phyloP scores from a whole-genome alignment of 345 rosid genomes.

The Triadica sebifera region DNA sequence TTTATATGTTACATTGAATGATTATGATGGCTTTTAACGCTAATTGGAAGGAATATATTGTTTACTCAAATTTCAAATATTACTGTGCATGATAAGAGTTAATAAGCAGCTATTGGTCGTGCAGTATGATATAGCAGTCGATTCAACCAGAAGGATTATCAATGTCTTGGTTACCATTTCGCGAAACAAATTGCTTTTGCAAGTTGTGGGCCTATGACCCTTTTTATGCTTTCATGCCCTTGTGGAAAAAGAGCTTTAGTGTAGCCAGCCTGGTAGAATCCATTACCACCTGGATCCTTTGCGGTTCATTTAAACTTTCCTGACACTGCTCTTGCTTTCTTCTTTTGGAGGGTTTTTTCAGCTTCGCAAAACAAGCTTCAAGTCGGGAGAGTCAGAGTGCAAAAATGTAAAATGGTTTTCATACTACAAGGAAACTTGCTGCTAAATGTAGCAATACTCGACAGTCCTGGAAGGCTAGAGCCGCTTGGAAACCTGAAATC shows the following conservation, averaged over 20 bases:
- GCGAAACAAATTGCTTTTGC: background rate
- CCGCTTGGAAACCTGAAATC: too few species aligned
- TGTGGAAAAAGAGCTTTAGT: background rate
- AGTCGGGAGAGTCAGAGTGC: too few species aligned
- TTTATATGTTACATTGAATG: background rate
- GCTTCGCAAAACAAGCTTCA: too few species aligned
- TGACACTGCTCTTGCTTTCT: background rate
- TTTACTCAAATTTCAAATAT: background rate
- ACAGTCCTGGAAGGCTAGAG: too few species aligned
- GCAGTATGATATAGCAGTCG: too few species aligned
- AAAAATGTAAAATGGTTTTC: too few species aligned
- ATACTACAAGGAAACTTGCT: too few species aligned
- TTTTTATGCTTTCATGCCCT: background rate
- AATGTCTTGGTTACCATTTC: too few species aligned
- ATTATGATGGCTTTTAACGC: background rate
- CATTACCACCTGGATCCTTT: background rate
- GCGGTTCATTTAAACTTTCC: background rate
- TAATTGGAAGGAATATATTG: background rate
- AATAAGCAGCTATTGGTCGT: background rate
- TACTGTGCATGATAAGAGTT: background rate
- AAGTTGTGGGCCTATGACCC: background rate
- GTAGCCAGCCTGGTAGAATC: conserved; percentile 5
- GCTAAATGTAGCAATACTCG: too few species aligned
- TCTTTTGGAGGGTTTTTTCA: background rate
- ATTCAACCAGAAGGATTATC: too few species aligned